Evolutionary conservation across 2,329 filamentous ascomycete species (phyloP).

Genomic region (Plectosphaerella cucumerina): DNA sequence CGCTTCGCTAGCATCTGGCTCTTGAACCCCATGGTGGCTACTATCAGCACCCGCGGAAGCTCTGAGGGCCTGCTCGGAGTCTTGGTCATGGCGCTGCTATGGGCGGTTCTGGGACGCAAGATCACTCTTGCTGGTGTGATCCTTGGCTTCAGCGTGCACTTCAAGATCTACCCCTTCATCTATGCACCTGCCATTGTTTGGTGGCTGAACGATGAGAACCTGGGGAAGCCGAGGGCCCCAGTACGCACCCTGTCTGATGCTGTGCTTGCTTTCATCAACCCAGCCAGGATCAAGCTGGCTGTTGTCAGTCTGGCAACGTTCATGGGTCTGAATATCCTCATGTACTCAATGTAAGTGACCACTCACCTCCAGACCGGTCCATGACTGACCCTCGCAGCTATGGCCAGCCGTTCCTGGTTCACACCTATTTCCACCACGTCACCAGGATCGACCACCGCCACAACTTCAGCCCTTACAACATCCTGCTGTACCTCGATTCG

Average conservation of each 20-base stretch:
- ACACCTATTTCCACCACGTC: conserved; percentile 92
- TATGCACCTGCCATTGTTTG: conserved; percentile 79
- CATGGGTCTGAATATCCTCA: conserved; percentile 65
- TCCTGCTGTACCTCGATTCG: conserved; percentile 81
- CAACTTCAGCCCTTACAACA: conserved; percentile 97
- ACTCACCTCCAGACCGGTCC: not conserved
- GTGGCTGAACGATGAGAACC: conserved; percentile 65
- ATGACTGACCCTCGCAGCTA: conserved; percentile 49
- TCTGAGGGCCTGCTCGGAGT: conserved; percentile 87
- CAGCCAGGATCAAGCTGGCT: conserved; percentile 52
- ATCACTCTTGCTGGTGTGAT: conserved; percentile 66
- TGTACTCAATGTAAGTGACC: conserved; percentile 66
- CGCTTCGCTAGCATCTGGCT: conserved; percentile 86
- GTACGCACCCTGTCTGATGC: not conserved
- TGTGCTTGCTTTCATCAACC: conserved; percentile 41
- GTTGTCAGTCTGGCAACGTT: conserved; percentile 70
- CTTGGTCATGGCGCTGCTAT: conserved; percentile 76
- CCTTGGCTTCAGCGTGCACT: conserved; percentile 83
- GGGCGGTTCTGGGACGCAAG: conserved; percentile 67
- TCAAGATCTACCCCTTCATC: conserved; percentile 98
- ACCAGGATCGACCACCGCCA: conserved; percentile 93
- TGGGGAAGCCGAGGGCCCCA: conserved; percentile 18
- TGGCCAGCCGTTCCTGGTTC: conserved; percentile 73
- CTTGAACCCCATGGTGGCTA: conserved; percentile 96
- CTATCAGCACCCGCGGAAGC: conserved; percentile 91